Base-by-base conservation (phyloP, 2,329 filamentous ascomycete species). In the Trichophyton verrucosum region DNA sequence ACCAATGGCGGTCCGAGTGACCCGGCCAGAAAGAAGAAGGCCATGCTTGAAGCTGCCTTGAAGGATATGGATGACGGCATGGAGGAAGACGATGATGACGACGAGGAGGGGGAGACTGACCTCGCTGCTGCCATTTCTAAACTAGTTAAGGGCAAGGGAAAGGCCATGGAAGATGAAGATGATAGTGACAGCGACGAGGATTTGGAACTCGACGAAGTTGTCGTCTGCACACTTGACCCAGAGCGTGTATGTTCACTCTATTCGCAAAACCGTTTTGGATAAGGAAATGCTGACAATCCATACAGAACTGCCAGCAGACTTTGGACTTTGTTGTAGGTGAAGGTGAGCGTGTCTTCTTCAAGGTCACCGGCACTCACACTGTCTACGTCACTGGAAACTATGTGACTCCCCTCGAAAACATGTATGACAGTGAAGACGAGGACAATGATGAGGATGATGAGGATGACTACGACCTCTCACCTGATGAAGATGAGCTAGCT, bases 311-410 rank as follows among this genome's bases (percentile, higher is more conserved):
- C 82, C 94, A 99, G 78, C 95, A 99, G 77, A 79, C 94, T 56
- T 84, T 99, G 62, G 90, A 99, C 76, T 89, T 99, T 75, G 94
- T 89, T 65, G 85, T 99, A 72, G 85, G 84, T 69, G 88, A 96
- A 74, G 84, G 88, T 68, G 94, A 99, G 81, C 84, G 84, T 68
- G 86, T 96, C 66, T 96, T 89, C 82, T 97, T 99, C 80, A 84
- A 88, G 72, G 91, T 95, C 66, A 86, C 83, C 64, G 94, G 94
- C 69, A 94, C 89, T 64, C 91, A 96, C 81, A 85, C 88, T 65
- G 81, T 99, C 71, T 94, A 87, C 78, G 83, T 99, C 63, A 97
- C 92, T 64, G 94, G 94, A 68, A 99, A 99, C 84, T 97, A 96
- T 77, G 83, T 99, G 67, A 83, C 94, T 64, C 80, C 83, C 71